Evolutionary conservation across 2,329 filamentous ascomycete species (phyloP).

Genomic region (Escovopsis weberi): DNA sequence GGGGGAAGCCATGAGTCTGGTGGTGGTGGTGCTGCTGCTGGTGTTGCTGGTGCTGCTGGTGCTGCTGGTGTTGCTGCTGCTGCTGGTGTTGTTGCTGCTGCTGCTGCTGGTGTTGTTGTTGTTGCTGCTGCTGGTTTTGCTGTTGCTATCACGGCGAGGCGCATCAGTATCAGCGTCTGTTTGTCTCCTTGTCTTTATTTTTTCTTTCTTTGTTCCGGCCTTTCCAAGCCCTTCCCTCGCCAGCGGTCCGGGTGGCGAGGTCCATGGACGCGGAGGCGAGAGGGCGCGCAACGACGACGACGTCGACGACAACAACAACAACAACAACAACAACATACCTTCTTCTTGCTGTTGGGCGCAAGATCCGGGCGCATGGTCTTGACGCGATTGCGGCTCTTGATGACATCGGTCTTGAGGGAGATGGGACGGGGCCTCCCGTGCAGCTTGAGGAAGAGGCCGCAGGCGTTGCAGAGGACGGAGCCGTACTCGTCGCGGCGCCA

Average conservation of each 20-base stretch:
- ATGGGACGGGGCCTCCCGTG: conserved; percentile 88
- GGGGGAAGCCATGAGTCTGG: conserved; percentile 24
- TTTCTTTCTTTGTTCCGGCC: too few relatives aligned
- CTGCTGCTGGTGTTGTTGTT: too few relatives aligned
- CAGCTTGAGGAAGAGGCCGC: conserved; percentile 91
- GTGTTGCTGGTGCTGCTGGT: conserved; percentile 20
- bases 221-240: too few relatives aligned
- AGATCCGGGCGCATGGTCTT: conserved; percentile 72
- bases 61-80: conserved; percentile 5
- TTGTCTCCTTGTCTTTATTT: too few relatives aligned
- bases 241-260: too few relatives aligned
- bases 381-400: conserved; percentile 96
- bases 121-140: too few relatives aligned
- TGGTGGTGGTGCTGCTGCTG: conserved; percentile 26
- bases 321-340: conserved; percentile 38
- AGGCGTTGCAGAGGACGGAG: conserved; percentile 94
- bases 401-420: conserved; percentile 96
- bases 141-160: too few relatives aligned
- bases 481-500: conserved; percentile 97
- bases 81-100: not conserved
- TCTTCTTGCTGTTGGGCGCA: conserved; percentile 54
- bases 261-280: too few relatives aligned
- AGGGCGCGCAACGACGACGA: too few relatives aligned
- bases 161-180: too few relatives aligned
- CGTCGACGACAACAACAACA: too few relatives aligned